Conservation (phyloP, 768 basidiomycete genomes). For the Leucosporidium creatinivorum region DNA sequence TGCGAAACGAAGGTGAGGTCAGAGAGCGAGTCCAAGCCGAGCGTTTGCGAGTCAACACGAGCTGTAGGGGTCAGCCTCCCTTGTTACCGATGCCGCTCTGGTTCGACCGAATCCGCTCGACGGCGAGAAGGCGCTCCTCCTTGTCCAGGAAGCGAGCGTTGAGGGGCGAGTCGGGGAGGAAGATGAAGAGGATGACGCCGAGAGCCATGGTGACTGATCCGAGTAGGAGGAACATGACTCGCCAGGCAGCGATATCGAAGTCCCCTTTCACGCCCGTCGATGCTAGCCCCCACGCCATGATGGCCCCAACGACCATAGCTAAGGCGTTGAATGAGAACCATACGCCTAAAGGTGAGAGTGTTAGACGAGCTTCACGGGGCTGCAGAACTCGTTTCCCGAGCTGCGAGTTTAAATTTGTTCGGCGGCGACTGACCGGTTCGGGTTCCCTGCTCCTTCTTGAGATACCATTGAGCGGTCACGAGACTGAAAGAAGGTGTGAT, state of each 20-base stretch:
- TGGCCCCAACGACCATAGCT: constrained; percentile 14
- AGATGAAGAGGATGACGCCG: constrained; percentile 3
- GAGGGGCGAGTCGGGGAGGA: constrained; percentile 18
- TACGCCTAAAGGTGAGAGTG: background rate
- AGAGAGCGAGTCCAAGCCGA: too few relatives aligned
- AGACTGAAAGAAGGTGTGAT: constrained; percentile 15
- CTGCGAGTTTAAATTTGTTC: too few relatives aligned
- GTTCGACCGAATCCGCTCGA: constrained; percentile 26
- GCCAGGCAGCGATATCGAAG: constrained; percentile 3
- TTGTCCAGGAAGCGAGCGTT: constrained; percentile 8
- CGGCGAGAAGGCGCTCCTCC: constrained; percentile 5
- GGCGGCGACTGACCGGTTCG: background rate
- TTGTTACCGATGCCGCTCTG: constrained; percentile 25
- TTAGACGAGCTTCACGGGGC: too few relatives aligned
- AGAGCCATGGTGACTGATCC: background rate
- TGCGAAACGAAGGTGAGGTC: background rate
- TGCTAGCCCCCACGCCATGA: constrained; percentile 27
- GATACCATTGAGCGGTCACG: constrained; percentile 11
- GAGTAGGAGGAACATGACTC: constrained; percentile 4
- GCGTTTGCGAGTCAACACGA: too few relatives aligned
- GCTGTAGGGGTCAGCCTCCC: background rate
- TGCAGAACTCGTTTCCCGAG: too few relatives aligned
- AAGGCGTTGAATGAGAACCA: constrained; percentile 28
- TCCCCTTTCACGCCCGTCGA: constrained; percentile 10
- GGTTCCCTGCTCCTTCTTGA: constrained; percentile 9